A percentile compares a stretch with the other conserved stretches of the same genome.
Evolutionary conservation across 768 basidiomycete genomes (phyloP).

Genomic region (Suillus fuscotomentosus): DNA sequence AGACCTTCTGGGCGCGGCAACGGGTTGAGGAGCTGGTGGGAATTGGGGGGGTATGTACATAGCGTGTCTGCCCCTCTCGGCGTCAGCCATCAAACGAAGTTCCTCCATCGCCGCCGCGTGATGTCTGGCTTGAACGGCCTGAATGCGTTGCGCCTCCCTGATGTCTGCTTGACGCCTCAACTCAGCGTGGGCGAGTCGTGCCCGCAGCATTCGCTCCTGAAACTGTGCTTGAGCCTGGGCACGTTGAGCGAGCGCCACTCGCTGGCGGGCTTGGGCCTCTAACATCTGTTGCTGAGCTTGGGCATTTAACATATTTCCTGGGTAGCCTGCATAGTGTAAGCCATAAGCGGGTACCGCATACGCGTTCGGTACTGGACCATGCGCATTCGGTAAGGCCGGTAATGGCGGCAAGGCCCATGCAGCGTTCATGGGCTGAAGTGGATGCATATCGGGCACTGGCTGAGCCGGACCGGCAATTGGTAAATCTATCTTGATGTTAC

Average conservation of each 20-base stretch:
- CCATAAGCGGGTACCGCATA: not conserved
- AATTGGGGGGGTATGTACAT: not conserved
- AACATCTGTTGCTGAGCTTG: not conserved
- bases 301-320: not conserved
- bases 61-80: not conserved
- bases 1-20: not conserved
- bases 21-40: not conserved
- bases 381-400: not conserved
- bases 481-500: conserved; percentile 63
- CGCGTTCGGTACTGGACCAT: not conserved
- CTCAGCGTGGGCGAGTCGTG: not conserved
- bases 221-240: not conserved
- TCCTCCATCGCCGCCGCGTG: not conserved
- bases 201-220: not conserved
- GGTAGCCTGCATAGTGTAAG: not conserved
- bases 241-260: not conserved
- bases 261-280: not conserved
- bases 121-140: not conserved
- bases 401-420: not conserved
- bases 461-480: conserved; percentile 40
- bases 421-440: not conserved
- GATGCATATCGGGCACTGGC: not conserved
- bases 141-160: not conserved
- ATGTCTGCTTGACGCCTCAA: not conserved
- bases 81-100: not conserved